These are phyloP conservation scores for Penicillium taxi DNA, from an alignment of 495 filamentous ascomycete species.

Conservation along the genomic window DNA sequence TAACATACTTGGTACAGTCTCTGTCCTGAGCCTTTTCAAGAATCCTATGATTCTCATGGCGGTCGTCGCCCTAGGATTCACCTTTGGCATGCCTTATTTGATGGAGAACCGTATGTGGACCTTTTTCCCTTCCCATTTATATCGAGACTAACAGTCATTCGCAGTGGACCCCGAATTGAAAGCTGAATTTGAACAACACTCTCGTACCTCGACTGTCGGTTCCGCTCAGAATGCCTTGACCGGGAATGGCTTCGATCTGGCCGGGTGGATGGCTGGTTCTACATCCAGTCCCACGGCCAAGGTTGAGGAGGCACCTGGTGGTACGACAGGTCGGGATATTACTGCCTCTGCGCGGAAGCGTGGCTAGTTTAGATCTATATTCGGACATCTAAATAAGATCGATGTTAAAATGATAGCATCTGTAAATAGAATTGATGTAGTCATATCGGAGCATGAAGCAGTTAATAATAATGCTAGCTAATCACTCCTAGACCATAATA, in stretches of 20 bases:
- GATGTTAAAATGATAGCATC: background rate
- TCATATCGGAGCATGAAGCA: background rate
- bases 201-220: slow-evolving; percentile 58
- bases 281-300: slow-evolving; percentile 19
- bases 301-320: slow-evolving; percentile 20
- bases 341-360: slow-evolving; percentile 29
- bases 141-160: background rate
- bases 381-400: background rate
- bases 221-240: slow-evolving; percentile 31
- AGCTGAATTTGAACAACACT: slow-evolving; percentile 85
- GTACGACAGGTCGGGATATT: slow-evolving; percentile 30
- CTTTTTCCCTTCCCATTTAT: background rate
- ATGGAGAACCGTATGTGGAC: slow-evolving; percentile 82
- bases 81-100: slow-evolving; percentile 86
- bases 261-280: slow-evolving; percentile 66
- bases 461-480: background rate
- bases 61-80: slow-evolving; percentile 67
- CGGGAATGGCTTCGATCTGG: slow-evolving; percentile 65
- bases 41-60: slow-evolving; percentile 94
- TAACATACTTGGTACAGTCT: slow-evolving; percentile 26
- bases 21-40: slow-evolving; percentile 65
- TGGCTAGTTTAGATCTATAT: slow-evolving; percentile 11
- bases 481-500: background rate
- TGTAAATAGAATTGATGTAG: background rate
- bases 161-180: slow-evolving; percentile 91